Conservation (phyloP, 2,329 filamentous ascomycete species). For the Apiospora sp. region DNA sequence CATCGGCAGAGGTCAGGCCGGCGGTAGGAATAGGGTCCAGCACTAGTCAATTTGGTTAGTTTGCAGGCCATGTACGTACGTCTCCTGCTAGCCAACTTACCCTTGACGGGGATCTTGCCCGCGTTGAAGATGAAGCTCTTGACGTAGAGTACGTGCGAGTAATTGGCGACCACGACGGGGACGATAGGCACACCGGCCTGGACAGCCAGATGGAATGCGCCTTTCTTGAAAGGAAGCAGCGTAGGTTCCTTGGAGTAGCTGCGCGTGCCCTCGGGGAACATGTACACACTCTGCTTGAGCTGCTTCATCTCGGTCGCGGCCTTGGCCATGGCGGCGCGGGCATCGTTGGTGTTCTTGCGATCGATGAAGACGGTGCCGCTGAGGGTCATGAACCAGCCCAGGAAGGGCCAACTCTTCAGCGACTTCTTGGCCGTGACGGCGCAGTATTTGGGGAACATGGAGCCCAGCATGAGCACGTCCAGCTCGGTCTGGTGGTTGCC, state of each 20-base stretch:
- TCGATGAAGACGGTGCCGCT: slow-evolving; percentile 96
- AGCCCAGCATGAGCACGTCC: slow-evolving; percentile 89
- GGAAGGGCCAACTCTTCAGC: slow-evolving; percentile 79
- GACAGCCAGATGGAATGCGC: slow-evolving; percentile 94
- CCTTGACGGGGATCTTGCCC: slow-evolving; percentile 78
- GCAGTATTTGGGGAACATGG: slow-evolving; percentile 89
- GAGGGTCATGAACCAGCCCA: slow-evolving; percentile 94
- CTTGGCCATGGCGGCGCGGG: slow-evolving; percentile 83
- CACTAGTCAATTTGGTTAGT: slow-evolving; percentile 57
- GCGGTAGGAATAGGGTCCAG: slow-evolving; percentile 82
- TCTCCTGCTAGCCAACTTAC: slow-evolving; percentile 51
- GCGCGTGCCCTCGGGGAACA: slow-evolving; percentile 92
- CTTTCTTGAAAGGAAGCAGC: slow-evolving; percentile 97
- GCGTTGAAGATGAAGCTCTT: slow-evolving; percentile 71
- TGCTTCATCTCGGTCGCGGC: slow-evolving; percentile 81
- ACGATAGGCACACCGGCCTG: slow-evolving; percentile 94
- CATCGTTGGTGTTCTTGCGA: slow-evolving; percentile 82
- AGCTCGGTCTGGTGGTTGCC: slow-evolving; percentile 97
- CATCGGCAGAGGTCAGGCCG: slow-evolving; percentile 76
- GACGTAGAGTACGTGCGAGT: slow-evolving; percentile 74
- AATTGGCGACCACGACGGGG: slow-evolving; percentile 83
- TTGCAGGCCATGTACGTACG: not conserved
- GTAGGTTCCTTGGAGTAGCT: slow-evolving; percentile 85
- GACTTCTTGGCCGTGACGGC: slow-evolving; percentile 92
- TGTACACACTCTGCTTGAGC: slow-evolving; percentile 79